Base-by-base conservation (phyloP, 345 rosid genomes). In the Salix viminalis region DNA sequence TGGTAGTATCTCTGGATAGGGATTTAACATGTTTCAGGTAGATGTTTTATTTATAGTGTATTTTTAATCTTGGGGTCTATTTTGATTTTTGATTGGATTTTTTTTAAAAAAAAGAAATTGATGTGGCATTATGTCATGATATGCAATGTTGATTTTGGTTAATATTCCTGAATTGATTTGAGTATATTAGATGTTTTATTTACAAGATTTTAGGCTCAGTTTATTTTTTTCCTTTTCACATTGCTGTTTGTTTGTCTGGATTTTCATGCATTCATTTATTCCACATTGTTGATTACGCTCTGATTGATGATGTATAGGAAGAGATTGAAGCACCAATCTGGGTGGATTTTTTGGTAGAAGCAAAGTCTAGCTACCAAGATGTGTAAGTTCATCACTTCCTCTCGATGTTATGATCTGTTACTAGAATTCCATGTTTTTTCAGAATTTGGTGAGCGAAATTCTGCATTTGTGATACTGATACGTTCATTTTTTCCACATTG, bases 241-340 rank as follows among this genome's bases (percentile, higher is more conserved):
- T 8, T 39, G 42, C 30, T 8, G 58, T 71, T 37, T 69, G n/a
- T 54, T 54, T 21, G 37, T 72, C 46, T 34, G 37, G 24, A 12
- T 70, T 61, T 32, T 50, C 69, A 56, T 41, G 75, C 62, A 52
- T 30, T 66, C 32, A 1, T 28, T 74, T 10, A 3, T 21, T 28
- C 21, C 18, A 67, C 7, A 13, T 75, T 65, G 28, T 24, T 62
- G 23, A 30, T 18, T 72, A 46, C 32, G 10, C 23, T 32, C 46
- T 70, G 37, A 10, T 70, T 60, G 26, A 61, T 74, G 60, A 54
- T 60, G 18, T 71, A 26, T 36, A 82, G 85, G 85, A 82, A 60
- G 82, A 82, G 71, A 79, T 82, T 26, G 85, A 82, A 75, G 85
- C 85, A 19, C 82, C 85, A 42, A 82, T 68, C 75, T 82, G 85